Evolutionary conservation across 306 rosid genomes (phyloP).

Genomic region (Dalbergia cochinchinensis): DNA sequence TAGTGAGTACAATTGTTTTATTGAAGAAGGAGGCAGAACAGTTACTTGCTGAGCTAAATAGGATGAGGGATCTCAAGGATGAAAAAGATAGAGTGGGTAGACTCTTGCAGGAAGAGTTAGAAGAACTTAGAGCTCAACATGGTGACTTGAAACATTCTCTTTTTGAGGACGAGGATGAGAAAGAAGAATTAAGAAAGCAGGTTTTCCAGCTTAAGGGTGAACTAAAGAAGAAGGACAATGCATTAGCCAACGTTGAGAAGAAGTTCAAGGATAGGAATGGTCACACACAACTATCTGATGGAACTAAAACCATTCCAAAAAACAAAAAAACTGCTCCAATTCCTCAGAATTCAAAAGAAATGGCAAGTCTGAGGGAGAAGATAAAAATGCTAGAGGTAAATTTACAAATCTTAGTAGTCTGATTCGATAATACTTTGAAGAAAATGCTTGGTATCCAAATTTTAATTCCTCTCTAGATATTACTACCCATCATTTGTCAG

Average conservation of each 20-base stretch:
- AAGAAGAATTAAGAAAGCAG: slow-evolving; percentile 70
- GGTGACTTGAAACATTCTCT: slow-evolving; percentile 62
- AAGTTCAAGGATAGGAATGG: slow-evolving; percentile 65
- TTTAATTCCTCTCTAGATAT: slow-evolving; percentile 26
- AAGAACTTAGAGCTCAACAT: slow-evolving; percentile 65
- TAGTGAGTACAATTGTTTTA: slow-evolving; percentile 60
- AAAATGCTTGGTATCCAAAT: slow-evolving; percentile 39
- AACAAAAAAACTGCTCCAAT: slow-evolving; percentile 51
- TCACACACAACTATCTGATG: slow-evolving; percentile 51
- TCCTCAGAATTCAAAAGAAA: slow-evolving; percentile 62
- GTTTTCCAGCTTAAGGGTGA: slow-evolving; percentile 65
- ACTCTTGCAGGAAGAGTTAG: slow-evolving; percentile 65
- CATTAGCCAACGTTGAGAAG: slow-evolving; percentile 63
- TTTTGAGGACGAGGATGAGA: slow-evolving; percentile 75
- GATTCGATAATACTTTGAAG: slow-evolving; percentile 17
- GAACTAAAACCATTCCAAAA: slow-evolving; percentile 51
- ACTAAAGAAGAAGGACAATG: slow-evolving; percentile 71
- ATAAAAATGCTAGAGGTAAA: slow-evolving; percentile 85
- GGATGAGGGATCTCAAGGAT: slow-evolving; percentile 58
- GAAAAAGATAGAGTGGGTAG: slow-evolving; percentile 61
- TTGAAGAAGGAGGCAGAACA: slow-evolving; percentile 72
- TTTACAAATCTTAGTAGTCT: slow-evolving; percentile 26
- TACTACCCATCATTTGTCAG: slow-evolving; percentile 27
- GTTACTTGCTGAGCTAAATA: slow-evolving; percentile 63
- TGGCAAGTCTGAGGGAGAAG: slow-evolving; percentile 67